Conservation (phyloP, 257 asterid species). For the Gynochthodes officinalis region DNA sequence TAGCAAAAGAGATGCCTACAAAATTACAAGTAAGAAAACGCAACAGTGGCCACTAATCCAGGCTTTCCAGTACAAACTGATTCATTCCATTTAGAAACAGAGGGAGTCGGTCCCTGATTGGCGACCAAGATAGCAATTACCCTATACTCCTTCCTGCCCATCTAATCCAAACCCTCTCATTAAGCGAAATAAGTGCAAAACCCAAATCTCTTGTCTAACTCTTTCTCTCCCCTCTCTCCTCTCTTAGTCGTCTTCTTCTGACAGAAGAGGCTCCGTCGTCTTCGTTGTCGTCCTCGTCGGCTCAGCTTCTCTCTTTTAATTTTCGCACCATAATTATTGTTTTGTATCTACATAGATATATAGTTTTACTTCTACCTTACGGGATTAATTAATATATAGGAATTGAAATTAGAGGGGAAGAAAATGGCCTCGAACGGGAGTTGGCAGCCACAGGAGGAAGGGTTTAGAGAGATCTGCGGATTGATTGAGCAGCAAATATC, state of each 20-base stretch:
- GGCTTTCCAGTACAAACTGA: no score
- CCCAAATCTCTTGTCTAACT: slow-evolving; percentile 8
- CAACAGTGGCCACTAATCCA: no score
- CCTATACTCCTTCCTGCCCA: slow-evolving; percentile 5
- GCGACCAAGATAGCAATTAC: neutral
- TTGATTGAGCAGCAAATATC: slow-evolving; percentile 89
- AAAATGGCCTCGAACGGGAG: slow-evolving; percentile 50
- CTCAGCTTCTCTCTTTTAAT: slow-evolving; percentile 14
- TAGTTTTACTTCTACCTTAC: no score
- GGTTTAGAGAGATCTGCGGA: slow-evolving; percentile 92
- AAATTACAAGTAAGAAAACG: no score
- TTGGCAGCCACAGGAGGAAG: slow-evolving; percentile 91
- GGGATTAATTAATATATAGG: no score
- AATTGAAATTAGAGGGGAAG: neutral
- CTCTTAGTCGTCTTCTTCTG: neutral
- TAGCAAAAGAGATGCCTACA: no score
- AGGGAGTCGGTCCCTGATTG: neutral
- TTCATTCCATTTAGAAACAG: no score
- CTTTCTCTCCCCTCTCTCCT: neutral
- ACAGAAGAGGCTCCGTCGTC: slow-evolving; percentile 2
- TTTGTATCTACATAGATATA: neutral
- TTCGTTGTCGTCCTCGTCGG: slow-evolving; percentile 20
- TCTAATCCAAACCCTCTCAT: neutral
- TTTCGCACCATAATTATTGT: neutral
- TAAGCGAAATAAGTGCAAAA: neutral